Conservation (phyloP, 164 flowering plant genomes). For the Nelumbo lutea region DNA sequence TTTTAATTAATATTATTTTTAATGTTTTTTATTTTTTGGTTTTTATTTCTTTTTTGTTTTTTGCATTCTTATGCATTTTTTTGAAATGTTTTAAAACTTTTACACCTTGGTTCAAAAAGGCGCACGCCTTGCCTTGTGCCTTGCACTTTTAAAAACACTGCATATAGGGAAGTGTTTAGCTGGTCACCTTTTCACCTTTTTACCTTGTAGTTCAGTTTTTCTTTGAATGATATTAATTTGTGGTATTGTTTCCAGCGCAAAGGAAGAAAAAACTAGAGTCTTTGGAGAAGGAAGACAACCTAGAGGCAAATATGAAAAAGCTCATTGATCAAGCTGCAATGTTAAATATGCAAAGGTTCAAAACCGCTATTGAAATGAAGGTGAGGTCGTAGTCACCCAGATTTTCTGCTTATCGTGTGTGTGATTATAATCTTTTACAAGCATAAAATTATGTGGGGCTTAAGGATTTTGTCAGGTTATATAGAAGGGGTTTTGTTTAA, state of each 20-base stretch:
- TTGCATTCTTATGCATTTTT: too few relatives aligned
- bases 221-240: slow-evolving; percentile 2
- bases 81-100: too few relatives aligned
- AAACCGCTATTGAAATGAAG: slow-evolving; percentile 54
- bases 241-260: slow-evolving; percentile 38
- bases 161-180: too few relatives aligned
- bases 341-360: slow-evolving; percentile 46
- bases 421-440: slow-evolving; percentile 1
- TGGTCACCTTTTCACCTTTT: too few relatives aligned
- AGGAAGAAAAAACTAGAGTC: slow-evolving; percentile 53
- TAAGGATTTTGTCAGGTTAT: not conserved
- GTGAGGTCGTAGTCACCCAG: slow-evolving; percentile 26
- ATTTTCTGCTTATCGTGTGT: not conserved
- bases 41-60: too few relatives aligned
- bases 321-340: slow-evolving; percentile 50
- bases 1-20: too few relatives aligned
- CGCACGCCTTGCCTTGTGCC: too few relatives aligned
- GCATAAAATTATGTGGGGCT: not conserved
- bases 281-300: slow-evolving; percentile 56
- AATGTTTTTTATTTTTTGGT: too few relatives aligned
- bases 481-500: too few relatives aligned
- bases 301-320: slow-evolving; percentile 42
- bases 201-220: not conserved
- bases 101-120: too few relatives aligned
- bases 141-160: too few relatives aligned